Base-by-base conservation (phyloP, 257 asterid genomes). In the Leptodermis oblonga region DNA sequence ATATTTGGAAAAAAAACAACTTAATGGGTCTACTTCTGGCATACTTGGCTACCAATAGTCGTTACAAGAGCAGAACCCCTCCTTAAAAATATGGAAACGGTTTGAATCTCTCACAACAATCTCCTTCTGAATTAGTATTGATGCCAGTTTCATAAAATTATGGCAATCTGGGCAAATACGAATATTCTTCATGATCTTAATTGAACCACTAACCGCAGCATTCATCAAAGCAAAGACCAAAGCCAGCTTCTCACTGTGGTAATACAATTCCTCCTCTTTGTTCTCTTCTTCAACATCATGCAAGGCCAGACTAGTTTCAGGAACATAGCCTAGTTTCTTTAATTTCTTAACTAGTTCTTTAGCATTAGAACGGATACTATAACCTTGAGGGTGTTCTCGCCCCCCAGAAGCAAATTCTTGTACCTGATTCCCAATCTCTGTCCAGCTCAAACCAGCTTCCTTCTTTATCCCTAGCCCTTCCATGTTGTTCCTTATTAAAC, bases 371-470 rank as follows among this genome's bases (percentile, higher is more conserved):
- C 82, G 80, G 66, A 92, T 88, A 5, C 81, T 85, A 73, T 77
- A 82, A 69, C 88, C 54, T 63, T 72, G 79, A 2, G 88, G 87
- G 79, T 85, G 90, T 51, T 72, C 67, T 65, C 62, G 76, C 25
- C 95, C 92, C 59, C 94, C 92, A 7, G 96, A 83, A 70, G 94
- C 85, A 82, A 90, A 88, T 81, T 90, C 94, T n/a, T 90, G 96
- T 55, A 85, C 78, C 73, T 53, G 71, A 43, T 75, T 71, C 53
- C 86, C 85, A 30, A 83, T 69, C 69, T 90, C 89, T 2, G 79
- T 86, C 98, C 96, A 92, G 82, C 98, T 92, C 86, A 92, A 77
- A 36, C 96, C 96, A 18, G 93, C 90, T 46, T 84, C 90, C 74
- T 92, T 92, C 60, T 62, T 78, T 59, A 90, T 86, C 45, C 95